Percentiles rank a stretch among this genome's conserved stretches.
phyloP scores from a whole-genome alignment of 2,329 filamentous ascomycete species.

The Alternaria solani region DNA sequence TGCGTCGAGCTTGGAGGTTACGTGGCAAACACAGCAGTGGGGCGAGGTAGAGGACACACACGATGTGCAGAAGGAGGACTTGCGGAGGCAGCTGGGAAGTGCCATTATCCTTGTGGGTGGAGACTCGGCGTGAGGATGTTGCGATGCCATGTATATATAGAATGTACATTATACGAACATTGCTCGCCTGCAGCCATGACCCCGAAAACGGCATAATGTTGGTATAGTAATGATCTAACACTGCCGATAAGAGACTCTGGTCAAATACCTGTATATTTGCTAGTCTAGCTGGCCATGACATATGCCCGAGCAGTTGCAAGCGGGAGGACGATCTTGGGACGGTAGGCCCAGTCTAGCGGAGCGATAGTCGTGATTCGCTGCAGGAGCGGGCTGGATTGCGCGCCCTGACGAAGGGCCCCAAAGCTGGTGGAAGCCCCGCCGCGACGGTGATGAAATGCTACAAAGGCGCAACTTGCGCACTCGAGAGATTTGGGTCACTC shows the following conservation, averaged over 20 bases:
- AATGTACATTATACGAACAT: constrained; percentile 2
- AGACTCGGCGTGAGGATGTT: constrained; percentile 16
- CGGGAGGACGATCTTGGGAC: background rate
- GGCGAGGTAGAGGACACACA: constrained; percentile 98
- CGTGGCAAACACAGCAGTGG: constrained; percentile 91
- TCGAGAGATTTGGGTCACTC: background rate
- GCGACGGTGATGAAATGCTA: constrained; percentile 1
- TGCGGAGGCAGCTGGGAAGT: constrained; percentile 86
- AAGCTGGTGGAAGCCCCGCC: constrained; percentile 17
- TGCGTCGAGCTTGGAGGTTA: constrained; percentile 82
- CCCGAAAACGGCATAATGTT: background rate
- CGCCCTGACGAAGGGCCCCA: constrained; percentile 21
- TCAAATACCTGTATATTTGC: background rate
- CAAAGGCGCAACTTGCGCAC: constrained; percentile 5
- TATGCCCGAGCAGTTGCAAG: constrained; percentile 2
- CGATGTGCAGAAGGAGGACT: constrained; percentile 91
- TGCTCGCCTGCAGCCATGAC: background rate
- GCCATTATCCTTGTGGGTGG: constrained; percentile 77
- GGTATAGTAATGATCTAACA: too few species aligned
- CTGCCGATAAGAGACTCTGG: background rate
- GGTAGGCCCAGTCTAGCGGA: constrained; percentile 5
- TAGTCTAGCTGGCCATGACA: constrained; percentile 3
- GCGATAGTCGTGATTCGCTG: constrained; percentile 17
- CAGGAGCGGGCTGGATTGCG: constrained; percentile 6
- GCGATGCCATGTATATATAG: background rate